A percentile compares a stretch with the other conserved stretches of the same genome.
Conservation (phyloP, 306 rosid species). For the Trifolium subterraneum region DNA sequence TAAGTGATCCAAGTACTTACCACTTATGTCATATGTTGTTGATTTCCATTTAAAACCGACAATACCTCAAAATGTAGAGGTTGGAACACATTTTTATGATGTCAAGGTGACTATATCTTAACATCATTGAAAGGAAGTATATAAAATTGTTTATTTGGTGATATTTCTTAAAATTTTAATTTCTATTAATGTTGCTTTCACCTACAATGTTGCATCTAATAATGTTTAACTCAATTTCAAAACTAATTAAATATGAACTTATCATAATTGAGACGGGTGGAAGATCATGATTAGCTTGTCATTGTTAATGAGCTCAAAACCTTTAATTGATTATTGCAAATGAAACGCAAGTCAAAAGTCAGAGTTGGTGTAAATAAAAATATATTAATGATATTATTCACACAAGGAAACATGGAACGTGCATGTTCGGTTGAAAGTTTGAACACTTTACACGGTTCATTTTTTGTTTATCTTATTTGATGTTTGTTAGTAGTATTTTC, state of each 20-base stretch:
- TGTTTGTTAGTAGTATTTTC: background rate
- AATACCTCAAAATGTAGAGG: too few relatives aligned
- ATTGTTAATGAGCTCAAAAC: constrained; percentile 9
- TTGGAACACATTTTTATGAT: constrained; percentile 18
- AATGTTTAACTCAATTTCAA: constrained; percentile 43
- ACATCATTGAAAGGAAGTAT: constrained; percentile 44
- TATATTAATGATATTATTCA: background rate
- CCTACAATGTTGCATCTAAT: constrained; percentile 30
- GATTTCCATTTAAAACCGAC: too few relatives aligned
- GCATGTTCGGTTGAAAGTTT: constrained; percentile 42
- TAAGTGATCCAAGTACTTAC: too few relatives aligned
- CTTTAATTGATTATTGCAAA: constrained; percentile 22
- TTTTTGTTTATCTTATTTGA: background rate
- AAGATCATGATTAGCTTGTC: constrained; percentile 24
- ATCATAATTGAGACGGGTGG: constrained; percentile 23
- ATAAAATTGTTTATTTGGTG: constrained; percentile 21
- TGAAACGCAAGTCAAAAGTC: constrained; percentile 37
- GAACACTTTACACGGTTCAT: background rate
- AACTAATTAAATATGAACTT: constrained; percentile 14
- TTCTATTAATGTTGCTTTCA: constrained; percentile 39
- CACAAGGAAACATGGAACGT: constrained; percentile 33
- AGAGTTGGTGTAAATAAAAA: constrained; percentile 5
- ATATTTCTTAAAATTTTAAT: constrained; percentile 5
- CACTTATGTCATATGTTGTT: too few relatives aligned
- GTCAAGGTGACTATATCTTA: constrained; percentile 34